Conservation (phyloP, 1,284 basidiomycete species). For the Erythrobasidium hasegawianum region DNA sequence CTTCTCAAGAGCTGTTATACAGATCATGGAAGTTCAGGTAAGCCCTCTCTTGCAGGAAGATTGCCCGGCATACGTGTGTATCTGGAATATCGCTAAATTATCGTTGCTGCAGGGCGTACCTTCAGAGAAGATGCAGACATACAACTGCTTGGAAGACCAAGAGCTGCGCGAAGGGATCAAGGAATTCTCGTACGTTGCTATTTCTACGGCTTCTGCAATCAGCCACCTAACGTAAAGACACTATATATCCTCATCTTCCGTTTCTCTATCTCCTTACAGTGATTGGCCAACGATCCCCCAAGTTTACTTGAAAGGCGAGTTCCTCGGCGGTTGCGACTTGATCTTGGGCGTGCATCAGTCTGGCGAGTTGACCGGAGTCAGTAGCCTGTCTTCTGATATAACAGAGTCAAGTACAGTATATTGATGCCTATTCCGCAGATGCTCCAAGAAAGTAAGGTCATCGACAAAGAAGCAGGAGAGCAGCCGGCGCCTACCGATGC, state of each 20-base stretch:
- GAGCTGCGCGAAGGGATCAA: slow-evolving; percentile 83
- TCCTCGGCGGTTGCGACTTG: slow-evolving; percentile 95
- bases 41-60: too few species aligned
- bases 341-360: slow-evolving; percentile 92
- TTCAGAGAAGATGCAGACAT: slow-evolving; percentile 73
- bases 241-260: slow-evolving; percentile 42
- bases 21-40: slow-evolving; percentile 72
- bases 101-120: slow-evolving; percentile 82
- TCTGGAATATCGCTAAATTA: slow-evolving; percentile 68
- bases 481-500: slow-evolving; percentile 29
- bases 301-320: slow-evolving; percentile 89
- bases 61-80: too few species aligned
- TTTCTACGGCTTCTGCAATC: not conserved
- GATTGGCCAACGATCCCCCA: slow-evolving; percentile 99
- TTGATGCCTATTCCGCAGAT: slow-evolving; percentile 7
- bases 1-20: slow-evolving; percentile 88
- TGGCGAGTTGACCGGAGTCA: slow-evolving; percentile 80
- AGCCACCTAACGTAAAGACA: not conserved
- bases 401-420: not conserved
- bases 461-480: slow-evolving; percentile 4
- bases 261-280: slow-evolving; percentile 51
- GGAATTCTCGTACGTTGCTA: slow-evolving; percentile 76
- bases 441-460: slow-evolving; percentile 26
- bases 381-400: not conserved
- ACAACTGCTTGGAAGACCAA: slow-evolving; percentile 81